phyloP scores from a whole-genome alignment of 495 filamentous ascomycete genomes.

The Neurospora sp. region DNA sequence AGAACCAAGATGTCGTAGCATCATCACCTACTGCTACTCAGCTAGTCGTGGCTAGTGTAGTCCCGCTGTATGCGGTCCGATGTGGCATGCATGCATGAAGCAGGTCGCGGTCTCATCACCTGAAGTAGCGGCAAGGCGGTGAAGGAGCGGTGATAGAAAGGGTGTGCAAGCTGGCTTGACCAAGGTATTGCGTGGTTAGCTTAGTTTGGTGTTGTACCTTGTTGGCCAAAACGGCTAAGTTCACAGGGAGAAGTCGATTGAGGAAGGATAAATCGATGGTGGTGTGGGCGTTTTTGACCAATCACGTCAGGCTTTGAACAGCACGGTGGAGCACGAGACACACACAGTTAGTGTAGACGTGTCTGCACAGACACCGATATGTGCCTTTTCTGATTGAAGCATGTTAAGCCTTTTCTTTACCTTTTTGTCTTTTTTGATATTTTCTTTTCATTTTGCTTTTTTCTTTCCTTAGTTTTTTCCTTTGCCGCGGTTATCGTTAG shows the following conservation, averaged over 20 bases:
- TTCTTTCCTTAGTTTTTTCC: background rate
- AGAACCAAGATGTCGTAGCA: background rate
- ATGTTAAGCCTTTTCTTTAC: slow-evolving; percentile 5
- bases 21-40: background rate
- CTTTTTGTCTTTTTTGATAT: background rate
- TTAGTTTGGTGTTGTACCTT: background rate
- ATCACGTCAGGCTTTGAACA: background rate
- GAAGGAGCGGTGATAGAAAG: background rate
- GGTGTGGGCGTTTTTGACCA: background rate
- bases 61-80: background rate
- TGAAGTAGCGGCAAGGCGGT: background rate
- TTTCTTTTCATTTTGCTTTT: background rate
- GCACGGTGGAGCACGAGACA: background rate
- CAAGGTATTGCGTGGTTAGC: background rate
- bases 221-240: background rate
- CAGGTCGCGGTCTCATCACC: background rate
- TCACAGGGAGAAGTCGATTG: background rate
- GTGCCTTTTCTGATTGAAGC: slow-evolving; percentile 1
- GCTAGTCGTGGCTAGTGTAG: background rate
- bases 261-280: background rate
- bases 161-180: background rate
- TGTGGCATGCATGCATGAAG: background rate
- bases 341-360: background rate
- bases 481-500: background rate
- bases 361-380: background rate